Evolutionary conservation across 345 rosid genomes (phyloP).

Genomic region (Aethionema arabicum): DNA sequence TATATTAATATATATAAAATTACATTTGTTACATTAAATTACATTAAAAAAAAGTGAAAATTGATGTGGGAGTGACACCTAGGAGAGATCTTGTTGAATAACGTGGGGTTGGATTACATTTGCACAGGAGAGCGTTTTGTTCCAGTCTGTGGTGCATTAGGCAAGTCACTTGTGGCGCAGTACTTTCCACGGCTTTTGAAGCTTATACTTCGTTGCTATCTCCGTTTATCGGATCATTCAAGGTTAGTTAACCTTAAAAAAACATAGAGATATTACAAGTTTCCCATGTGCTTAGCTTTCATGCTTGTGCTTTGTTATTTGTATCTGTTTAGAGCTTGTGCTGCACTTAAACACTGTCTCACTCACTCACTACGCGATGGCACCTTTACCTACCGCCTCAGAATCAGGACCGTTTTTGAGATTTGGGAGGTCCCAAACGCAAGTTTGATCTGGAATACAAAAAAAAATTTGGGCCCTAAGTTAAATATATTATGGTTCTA

Average conservation of each 20-base stretch:
- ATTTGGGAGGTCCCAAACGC: too few species aligned
- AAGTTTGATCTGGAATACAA: too few species aligned
- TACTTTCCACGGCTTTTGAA: slow-evolving; percentile 76
- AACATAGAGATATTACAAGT: slow-evolving; percentile 1
- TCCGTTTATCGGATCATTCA: slow-evolving; percentile 76
- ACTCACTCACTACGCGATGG: slow-evolving; percentile 83
- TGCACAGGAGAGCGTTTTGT: slow-evolving; percentile 91
- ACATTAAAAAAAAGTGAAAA: too few species aligned
- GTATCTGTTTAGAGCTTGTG: slow-evolving; percentile 67
- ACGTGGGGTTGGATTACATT: slow-evolving; percentile 92
- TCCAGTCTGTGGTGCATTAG: slow-evolving; percentile 82
- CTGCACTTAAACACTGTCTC: slow-evolving; percentile 77
- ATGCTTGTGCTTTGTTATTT: slow-evolving; percentile 23
- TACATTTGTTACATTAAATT: too few species aligned
- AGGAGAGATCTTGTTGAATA: slow-evolving; percentile 83
- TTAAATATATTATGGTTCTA: too few species aligned
- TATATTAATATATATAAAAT: too few species aligned
- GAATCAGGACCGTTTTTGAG: too few species aligned
- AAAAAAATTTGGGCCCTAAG: too few species aligned
- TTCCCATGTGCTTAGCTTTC: slow-evolving; percentile 13
- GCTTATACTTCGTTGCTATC: slow-evolving; percentile 88
- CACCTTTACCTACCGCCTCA: slow-evolving; percentile 72
- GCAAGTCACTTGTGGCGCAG: slow-evolving; percentile 82
- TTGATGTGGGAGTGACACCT: too few species aligned
- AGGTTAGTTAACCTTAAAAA: slow-evolving; percentile 52